Percentiles rank a stretch among this genome's conserved stretches.
Evolutionary conservation across 345 rosid species (phyloP).

Genomic region (Hevea brasiliensis): DNA sequence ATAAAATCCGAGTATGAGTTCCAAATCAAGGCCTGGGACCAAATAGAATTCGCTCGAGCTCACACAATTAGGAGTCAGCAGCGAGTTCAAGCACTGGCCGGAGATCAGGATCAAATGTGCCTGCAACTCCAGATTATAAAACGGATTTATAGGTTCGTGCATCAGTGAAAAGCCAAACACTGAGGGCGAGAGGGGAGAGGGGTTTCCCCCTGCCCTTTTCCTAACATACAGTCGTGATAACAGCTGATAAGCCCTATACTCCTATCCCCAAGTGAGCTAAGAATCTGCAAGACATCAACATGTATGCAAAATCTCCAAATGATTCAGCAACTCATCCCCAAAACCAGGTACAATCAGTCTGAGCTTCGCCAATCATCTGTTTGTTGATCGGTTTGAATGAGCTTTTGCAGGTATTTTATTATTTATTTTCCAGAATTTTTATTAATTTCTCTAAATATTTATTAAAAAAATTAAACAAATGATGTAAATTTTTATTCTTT

Average conservation of each 20-base stretch:
- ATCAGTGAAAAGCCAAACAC: neutral
- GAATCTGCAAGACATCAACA: neutral
- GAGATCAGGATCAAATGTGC: too few relatives aligned
- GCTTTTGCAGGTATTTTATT: too few relatives aligned
- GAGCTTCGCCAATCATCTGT: too few relatives aligned
- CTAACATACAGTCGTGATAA: conserved; percentile 22
- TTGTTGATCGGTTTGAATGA: too few relatives aligned
- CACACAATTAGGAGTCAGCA: conserved; percentile 68
- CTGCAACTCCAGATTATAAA: too few relatives aligned
- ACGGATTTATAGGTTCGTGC: too few relatives aligned
- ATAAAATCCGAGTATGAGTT: neutral
- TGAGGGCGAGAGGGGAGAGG: neutral
- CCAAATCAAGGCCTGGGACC: conserved; percentile 71
- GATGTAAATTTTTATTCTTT: too few relatives aligned
- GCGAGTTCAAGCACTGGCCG: conserved; percentile 87
- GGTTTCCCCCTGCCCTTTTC: conserved; percentile 25
- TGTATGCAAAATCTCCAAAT: neutral
- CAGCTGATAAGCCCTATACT: neutral
- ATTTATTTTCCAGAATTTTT: too few relatives aligned
- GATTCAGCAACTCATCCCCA: neutral
- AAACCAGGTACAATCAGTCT: too few relatives aligned
- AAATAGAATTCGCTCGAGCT: conserved; percentile 73
- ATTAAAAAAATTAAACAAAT: too few relatives aligned
- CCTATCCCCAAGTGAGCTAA: neutral
- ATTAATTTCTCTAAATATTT: too few relatives aligned